Percentiles rank a stretch among this genome's conserved stretches.
Evolutionary conservation across 371 early-diverging fungal species (phyloP).

Genomic region (Syncephalastrum racemosum): DNA sequence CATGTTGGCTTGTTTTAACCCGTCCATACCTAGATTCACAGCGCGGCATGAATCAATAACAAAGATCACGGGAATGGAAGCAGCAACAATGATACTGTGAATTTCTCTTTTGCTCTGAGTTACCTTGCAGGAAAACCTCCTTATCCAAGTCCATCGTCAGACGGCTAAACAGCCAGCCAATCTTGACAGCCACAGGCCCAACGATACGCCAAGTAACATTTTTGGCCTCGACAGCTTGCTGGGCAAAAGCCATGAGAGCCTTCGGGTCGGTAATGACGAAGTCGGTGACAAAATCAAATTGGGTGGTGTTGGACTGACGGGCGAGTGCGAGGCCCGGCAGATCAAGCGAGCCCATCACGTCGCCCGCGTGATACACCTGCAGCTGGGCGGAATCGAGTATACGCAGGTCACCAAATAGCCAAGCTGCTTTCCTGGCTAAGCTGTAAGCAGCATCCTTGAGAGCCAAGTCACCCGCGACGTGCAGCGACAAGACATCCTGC

Average conservation of each 20-base stretch:
- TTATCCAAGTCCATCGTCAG: constrained; percentile 27
- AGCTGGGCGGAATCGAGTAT: constrained; percentile 19
- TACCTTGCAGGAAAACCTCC: constrained; percentile 36
- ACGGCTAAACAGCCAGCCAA: constrained; percentile 28
- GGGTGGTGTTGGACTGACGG: constrained; percentile 16
- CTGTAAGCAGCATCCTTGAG: constrained; percentile 23
- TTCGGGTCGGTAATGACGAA: constrained; percentile 33
- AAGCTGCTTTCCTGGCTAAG: constrained; percentile 19
- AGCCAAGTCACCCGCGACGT: constrained; percentile 36
- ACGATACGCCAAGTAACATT: constrained; percentile 35
- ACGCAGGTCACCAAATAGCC: constrained; percentile 30
- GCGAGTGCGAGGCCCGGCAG: constrained; percentile 32
- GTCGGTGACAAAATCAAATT: constrained; percentile 41
- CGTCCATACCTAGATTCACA: constrained; percentile 45
- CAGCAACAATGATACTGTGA: background rate
- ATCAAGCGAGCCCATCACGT: constrained; percentile 33
- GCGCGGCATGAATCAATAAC: background rate
- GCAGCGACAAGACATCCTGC: constrained; percentile 31
- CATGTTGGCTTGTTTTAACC: constrained; percentile 38
- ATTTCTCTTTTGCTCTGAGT: background rate
- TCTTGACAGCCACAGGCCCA: constrained; percentile 27
- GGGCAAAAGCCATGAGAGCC: constrained; percentile 39
- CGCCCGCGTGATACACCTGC: constrained; percentile 16
- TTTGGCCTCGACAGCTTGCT: constrained; percentile 35
- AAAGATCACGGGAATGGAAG: too few species aligned